Base-by-base conservation (phyloP, 192 early-diverging fungal species). In the Umbelopsis sp. region DNA sequence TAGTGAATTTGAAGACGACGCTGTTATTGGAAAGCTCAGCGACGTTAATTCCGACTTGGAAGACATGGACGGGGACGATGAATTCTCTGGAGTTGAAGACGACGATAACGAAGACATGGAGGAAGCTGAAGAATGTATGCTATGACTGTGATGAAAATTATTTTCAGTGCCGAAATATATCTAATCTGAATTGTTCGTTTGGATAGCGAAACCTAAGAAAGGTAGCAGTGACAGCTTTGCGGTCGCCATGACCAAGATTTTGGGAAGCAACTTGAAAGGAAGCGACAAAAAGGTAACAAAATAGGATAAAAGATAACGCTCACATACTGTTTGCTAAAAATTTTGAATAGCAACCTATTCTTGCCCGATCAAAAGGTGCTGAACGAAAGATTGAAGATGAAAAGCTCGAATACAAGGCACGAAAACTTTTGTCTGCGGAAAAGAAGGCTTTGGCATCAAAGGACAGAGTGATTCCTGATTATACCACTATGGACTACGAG, bases 311-410 rank as follows among this genome's bases (percentile, higher is more conserved):
- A 18, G 45, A 1, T 18, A 12, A 16, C 13, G 0, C 35, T 35
- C 1, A 7, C 11, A 8, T 27, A 21, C 11, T 52, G 16, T 9
- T 16, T 58, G 44, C 25, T 45, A 69, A 46, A 10, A n/a, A 21
- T 13, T 8, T 51, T 70, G 77, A 78, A 78, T 84, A 66, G 71
- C 78, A 76, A 73, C 94, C 96, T 7, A 95, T 98, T 75, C 83
- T 98, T 72, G 89, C 94, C 10, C 86, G 90, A 73, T 91, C 93
- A 66, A 91, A 90, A 79, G 86, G 87, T 27, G 88, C 89, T 46
- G 96, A 95, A 75, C 82, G 84, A n/a, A 82, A 88, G 46, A 77
- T 98, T 33, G 93, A 93, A 68, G 91, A 97, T 58, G 91, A 90
- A 49, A 92, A 91, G 73, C 77, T 95, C 22, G 94, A 93, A 72